Percentiles rank a stretch among this genome's conserved stretches.
Conservation (phyloP, 805 yeast species). For the Maudiozyma bulderi region DNA sequence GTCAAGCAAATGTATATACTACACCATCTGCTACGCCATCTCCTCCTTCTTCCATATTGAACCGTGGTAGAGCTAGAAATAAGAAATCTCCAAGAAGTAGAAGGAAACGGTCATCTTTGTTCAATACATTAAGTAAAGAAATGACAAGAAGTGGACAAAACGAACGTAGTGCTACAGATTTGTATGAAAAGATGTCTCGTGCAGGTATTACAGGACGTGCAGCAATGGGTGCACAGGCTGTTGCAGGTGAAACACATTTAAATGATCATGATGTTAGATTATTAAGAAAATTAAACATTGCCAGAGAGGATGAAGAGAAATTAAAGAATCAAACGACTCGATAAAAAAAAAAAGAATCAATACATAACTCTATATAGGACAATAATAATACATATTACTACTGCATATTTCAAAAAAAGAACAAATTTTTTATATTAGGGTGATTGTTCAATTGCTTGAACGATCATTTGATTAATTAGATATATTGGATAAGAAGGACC, state of each 20-base stretch:
- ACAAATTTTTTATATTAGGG: background rate
- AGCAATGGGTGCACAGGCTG: constrained; percentile 35
- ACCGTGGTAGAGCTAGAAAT: background rate
- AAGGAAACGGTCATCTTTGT: constrained; percentile 1
- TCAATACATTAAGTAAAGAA: constrained; percentile 15
- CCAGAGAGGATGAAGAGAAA: background rate
- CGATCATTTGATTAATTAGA: constrained; percentile 10
- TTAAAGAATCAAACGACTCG: background rate
- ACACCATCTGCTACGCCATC: background rate
- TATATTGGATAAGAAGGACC: constrained; percentile 36
- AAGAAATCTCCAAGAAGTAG: background rate
- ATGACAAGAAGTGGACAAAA: constrained; percentile 5
- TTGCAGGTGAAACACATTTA: constrained; percentile 31
- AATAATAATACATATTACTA: background rate
- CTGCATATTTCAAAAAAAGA: background rate
- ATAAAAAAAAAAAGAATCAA: background rate
- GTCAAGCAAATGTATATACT: background rate
- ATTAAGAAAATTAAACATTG: constrained; percentile 4
- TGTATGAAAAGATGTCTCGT: constrained; percentile 23
- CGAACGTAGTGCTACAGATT: constrained; percentile 20
- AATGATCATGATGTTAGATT: constrained; percentile 17
- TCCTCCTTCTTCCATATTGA: background rate
- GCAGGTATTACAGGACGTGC: constrained; percentile 36
- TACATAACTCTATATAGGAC: background rate
- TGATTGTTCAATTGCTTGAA: constrained; percentile 3